Evolutionary conservation across 2,329 filamentous ascomycete genomes (phyloP), one percentile per base, ranked within the genome.

Genomic region (Fusarium praegraminearum): DNA sequence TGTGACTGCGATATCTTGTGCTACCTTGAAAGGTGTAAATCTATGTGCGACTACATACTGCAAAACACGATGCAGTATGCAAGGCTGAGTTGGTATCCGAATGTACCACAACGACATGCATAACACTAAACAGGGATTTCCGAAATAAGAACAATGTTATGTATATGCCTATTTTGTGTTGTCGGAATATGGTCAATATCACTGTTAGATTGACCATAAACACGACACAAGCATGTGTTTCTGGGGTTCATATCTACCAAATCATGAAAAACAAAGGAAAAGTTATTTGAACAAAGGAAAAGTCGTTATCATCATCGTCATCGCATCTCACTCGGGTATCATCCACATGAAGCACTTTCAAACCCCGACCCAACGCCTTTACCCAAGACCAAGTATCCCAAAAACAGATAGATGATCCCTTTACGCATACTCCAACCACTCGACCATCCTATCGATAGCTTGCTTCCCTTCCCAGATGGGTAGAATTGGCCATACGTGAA

Each of bases 401-500:
- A 56, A 56, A 44, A 49, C 20, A 56, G 20, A 45, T 11, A 47
- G 35, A n/a, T 59, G 20, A 41, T 11, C 24, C 8, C 45, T 53
- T 49, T 50, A 18, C 58, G 59, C 41, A 65, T 41, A 18, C 30
- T 66, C 63, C 38, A 79, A 33, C 73, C 75, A 79, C 24, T 70
- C 46, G 1, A 78, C 57, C 36, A 78, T 75, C 55, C 59, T 71
- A 7, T 76, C 70, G 24, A 76, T 51, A 1, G 77, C 76, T 30
- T 68, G 55, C 18, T 57, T 65, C 5, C 71, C 76, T 58, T 79
- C 78, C 28, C 71, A 70, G 6, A 77, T 70, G 10, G 76, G 71
- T 7, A 78, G 40, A 35, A 78, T 24, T 7, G 76, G 76, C 77
- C 77, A 79, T 11, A 76, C 76, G 35, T 79, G 78, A 49, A 78